Conservation (phyloP, 2,329 filamentous ascomycete genomes). For the Tolypocladium ophioglossoides region DNA sequence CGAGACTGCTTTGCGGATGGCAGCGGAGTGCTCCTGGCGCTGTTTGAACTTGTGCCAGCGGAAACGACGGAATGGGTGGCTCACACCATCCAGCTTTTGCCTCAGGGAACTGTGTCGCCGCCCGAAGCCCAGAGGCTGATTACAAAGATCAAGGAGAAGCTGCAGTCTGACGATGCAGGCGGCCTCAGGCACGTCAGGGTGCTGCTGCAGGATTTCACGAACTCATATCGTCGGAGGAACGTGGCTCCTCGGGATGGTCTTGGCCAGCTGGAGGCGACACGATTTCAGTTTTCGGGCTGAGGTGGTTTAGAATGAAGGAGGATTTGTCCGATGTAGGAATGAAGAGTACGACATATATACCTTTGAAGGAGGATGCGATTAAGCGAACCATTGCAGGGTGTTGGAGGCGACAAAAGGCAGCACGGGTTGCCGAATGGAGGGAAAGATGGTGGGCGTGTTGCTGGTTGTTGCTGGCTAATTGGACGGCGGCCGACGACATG, state of each 20-base stretch:
- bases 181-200: constrained; percentile 67
- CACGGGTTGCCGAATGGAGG: not conserved
- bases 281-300: constrained; percentile 65
- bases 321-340: constrained; percentile 3
- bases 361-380: not conserved
- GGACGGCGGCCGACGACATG: not conserved
- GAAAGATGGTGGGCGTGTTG: not conserved
- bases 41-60: constrained; percentile 78
- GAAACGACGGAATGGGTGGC: constrained; percentile 77
- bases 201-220: constrained; percentile 92
- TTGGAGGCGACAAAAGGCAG: not conserved
- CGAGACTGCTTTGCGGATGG: constrained; percentile 92
- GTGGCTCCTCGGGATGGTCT: constrained; percentile 90
- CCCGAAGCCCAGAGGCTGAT: constrained; percentile 74
- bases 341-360: not conserved
- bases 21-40: constrained; percentile 77
- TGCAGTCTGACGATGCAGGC: constrained; percentile 51
- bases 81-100: constrained; percentile 72
- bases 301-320: constrained; percentile 1
- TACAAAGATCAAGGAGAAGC: constrained; percentile 67
- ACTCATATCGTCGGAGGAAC: constrained; percentile 84
- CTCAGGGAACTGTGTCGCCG: constrained; percentile 67
- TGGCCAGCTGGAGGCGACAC: constrained; percentile 73
- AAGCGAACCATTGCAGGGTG: constrained; percentile 1
- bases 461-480: not conserved